Base-by-base conservation (phyloP, 208 protist species). In the Acanthamoeba lugdunensis region DNA sequence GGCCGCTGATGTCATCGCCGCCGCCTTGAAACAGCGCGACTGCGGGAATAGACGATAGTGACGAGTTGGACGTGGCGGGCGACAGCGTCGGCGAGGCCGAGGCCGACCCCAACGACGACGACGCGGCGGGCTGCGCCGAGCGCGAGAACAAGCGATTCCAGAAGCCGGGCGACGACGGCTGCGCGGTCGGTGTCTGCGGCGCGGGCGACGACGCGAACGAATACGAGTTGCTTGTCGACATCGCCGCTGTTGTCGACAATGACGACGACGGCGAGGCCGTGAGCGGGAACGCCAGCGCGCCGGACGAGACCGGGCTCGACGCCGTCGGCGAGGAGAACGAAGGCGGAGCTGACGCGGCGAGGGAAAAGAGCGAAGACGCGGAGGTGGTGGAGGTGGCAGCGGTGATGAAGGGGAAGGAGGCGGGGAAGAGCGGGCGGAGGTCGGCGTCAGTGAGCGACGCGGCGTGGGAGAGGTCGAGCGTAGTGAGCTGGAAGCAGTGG, bases 401-500 rank as follows among this genome's bases (percentile, higher is more conserved):
- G 25, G 28, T 77, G 69, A 41, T 21, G 33, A 77, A 77, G 7
- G 69, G 69, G 33, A 77, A 77, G 25, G 69, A 45, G 25, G 69
- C 11, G 11, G 69, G 69, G 14, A 77, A 77, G 69, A 77, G 69
- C 33, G 69, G 69, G 2, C 69, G 25, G 13, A 77, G n/a, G 69
- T 77, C 69, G 25, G 69, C 69, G 14, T 77, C 69, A 3, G 69
- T 77, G 69, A 77, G 69, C 13, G 69, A 25, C 6, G 69, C 28
- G 69, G 69, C 69, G 33, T 77, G 69, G 14, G 69, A 77, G 14
- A 77, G 69, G n/a, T 77, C 69, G 33, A 77, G 69, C 30, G 69
- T 4, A 7, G 25, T 25, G 25, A 77, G 69, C 69, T 77, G 69
- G 33, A 77, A 77, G 69, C 69, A 77, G 33, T n/a, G 69, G 33